Conservation (phyloP, 1,139 yeast species). For the Kodamaea sp. region DNA sequence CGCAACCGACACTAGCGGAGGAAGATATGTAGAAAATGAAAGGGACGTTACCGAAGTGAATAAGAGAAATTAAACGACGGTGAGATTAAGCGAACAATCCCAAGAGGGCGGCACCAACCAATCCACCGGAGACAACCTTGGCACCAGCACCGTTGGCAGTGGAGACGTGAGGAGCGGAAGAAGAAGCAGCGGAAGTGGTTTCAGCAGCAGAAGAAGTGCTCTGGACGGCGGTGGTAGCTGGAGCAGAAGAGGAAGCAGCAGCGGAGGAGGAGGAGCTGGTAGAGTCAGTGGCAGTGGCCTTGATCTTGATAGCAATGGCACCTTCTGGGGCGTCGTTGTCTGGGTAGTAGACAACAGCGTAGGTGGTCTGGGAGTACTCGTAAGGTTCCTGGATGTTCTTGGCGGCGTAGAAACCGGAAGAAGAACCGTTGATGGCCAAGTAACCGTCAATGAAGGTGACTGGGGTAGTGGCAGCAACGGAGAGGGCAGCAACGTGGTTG, state of each 20-base stretch:
- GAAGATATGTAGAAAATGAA: no score
- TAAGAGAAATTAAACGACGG: no score
- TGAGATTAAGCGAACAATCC: constrained; percentile 8
- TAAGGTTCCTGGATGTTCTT: constrained; percentile 46
- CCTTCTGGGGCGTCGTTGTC: constrained; percentile 16
- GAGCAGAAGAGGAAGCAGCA: constrained; percentile 10
- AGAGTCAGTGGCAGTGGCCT: constrained; percentile 7
- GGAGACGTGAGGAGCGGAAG: background rate
- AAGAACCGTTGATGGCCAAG: constrained; percentile 31
- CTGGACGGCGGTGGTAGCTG: constrained; percentile 29
- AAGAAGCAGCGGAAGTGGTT: constrained; percentile 1
- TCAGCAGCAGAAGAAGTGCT: constrained; percentile 19
- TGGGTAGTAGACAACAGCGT: constrained; percentile 22
- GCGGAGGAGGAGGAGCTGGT: constrained; percentile 8
- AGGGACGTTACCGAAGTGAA: no score
- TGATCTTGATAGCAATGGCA: constrained; percentile 23
- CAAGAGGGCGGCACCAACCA: constrained; percentile 16
- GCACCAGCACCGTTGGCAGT: constrained; percentile 8
- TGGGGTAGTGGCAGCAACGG: constrained; percentile 13
- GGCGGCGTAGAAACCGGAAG: constrained; percentile 39
- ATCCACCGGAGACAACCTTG: constrained; percentile 14
- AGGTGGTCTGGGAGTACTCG: constrained; percentile 30
- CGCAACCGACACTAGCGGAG: no score
- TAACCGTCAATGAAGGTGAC: constrained; percentile 22
- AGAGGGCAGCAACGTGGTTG: constrained; percentile 17